These are phyloP conservation scores for Aspergillus nanangensis DNA, from an alignment of 495 filamentous ascomycete species.

Conservation along the genomic window DNA sequence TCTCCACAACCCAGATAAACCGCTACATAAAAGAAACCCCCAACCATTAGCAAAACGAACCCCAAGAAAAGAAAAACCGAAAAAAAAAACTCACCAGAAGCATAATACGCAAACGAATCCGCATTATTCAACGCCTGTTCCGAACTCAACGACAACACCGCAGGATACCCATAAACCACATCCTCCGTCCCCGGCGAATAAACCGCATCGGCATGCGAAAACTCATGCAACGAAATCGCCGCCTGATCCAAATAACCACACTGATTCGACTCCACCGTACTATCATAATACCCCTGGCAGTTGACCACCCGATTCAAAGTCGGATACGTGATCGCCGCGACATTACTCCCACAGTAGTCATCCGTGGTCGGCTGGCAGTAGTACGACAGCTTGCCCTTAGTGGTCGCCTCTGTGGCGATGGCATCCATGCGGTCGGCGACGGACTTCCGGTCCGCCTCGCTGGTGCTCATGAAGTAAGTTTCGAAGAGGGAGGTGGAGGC, in stretches of 20 bases:
- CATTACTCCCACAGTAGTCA: slow-evolving; percentile 13
- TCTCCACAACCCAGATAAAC: slow-evolving; percentile 1
- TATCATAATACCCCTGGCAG: slow-evolving; percentile 14
- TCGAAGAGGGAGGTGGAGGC: slow-evolving; percentile 8
- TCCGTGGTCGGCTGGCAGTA: slow-evolving; percentile 10
- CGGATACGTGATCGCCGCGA: slow-evolving; percentile 15
- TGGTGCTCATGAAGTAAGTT: slow-evolving; percentile 14
- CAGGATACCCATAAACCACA: slow-evolving; percentile 11
- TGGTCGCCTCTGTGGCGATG: slow-evolving; percentile 12
- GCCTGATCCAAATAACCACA: slow-evolving; percentile 15
- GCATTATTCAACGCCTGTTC: slow-evolving; percentile 8
- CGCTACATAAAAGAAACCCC: background rate
- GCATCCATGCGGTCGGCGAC: slow-evolving; percentile 13
- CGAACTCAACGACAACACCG: slow-evolving; percentile 7
- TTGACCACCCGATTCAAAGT: slow-evolving; percentile 12
- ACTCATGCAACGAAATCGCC: slow-evolving; percentile 11
- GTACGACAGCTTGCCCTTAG: slow-evolving; percentile 10
- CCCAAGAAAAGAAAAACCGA: background rate
- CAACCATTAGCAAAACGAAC: background rate
- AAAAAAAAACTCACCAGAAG: slow-evolving; percentile 7
- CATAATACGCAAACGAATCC: slow-evolving; percentile 15
- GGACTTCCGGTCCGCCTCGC: slow-evolving; percentile 3
- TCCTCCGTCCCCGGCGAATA: slow-evolving; percentile 15
- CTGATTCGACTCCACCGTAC: background rate
- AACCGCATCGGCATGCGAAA: slow-evolving; percentile 9